These are phyloP conservation scores for Castanea mollissima DNA, from an alignment of 306 rosid species.

Conservation along the genomic window DNA sequence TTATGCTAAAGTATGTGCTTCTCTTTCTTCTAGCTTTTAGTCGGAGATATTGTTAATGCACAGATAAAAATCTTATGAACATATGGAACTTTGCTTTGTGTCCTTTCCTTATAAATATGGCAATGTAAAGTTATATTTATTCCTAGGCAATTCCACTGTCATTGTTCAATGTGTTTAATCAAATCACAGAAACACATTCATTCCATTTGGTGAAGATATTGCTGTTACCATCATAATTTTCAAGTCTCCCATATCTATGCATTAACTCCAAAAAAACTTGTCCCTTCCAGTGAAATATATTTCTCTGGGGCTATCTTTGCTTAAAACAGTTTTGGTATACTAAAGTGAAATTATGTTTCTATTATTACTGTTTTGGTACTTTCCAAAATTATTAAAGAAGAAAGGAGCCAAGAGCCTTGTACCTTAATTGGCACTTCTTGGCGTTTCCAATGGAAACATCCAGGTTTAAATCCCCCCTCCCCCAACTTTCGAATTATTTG, in stretches of 20 bases:
- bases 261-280: not conserved
- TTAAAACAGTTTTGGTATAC: not conserved
- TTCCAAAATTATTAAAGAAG: too few relatives aligned
- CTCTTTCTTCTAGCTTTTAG: slow-evolving; percentile 10
- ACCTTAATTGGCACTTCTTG: too few relatives aligned
- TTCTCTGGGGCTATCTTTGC: not conserved
- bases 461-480: too few relatives aligned
- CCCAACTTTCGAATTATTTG: too few relatives aligned
- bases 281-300: not conserved
- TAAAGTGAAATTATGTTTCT: not conserved
- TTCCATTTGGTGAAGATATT: not conserved
- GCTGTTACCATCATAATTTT: not conserved
- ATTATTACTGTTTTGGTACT: not conserved
- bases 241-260: not conserved
- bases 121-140: not conserved
- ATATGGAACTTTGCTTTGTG: not conserved
- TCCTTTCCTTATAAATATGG: not conserved
- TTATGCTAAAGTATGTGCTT: slow-evolving; percentile 71
- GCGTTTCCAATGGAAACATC: too few relatives aligned
- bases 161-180: not conserved
- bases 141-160: not conserved
- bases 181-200: not conserved
- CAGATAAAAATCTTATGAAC: not conserved
- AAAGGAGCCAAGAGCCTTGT: too few relatives aligned
- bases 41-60: slow-evolving; percentile 7